phyloP scores from a whole-genome alignment of 495 filamentous ascomycete genomes.

The Hyaloscypha finlandica region DNA sequence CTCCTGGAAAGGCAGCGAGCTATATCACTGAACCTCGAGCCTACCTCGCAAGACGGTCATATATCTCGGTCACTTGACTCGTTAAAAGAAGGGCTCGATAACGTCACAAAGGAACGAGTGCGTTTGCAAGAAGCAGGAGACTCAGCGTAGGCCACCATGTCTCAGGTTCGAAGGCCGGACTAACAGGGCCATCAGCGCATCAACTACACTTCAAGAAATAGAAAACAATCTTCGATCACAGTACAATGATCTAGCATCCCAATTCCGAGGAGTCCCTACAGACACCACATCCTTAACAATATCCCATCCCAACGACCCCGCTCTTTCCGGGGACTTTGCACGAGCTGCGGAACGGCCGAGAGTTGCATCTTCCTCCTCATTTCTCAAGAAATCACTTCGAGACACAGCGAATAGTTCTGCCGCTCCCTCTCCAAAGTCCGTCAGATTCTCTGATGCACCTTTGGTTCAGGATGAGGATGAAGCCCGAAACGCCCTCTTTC shows the following conservation, averaged over 20 bases:
- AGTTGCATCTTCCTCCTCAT: constrained; percentile 41
- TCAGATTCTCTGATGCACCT: constrained; percentile 83
- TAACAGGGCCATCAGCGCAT: constrained; percentile 40
- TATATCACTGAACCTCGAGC: constrained; percentile 80
- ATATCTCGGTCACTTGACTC: constrained; percentile 88
- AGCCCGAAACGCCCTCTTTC: constrained; percentile 67
- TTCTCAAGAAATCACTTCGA: constrained; percentile 40
- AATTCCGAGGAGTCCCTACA: constrained; percentile 62
- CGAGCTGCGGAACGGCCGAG: constrained; percentile 52
- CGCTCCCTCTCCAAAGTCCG: constrained; percentile 60
- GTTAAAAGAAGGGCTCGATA: constrained; percentile 78
- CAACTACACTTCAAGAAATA: constrained; percentile 45
- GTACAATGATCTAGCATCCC: constrained; percentile 57
- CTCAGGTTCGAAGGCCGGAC: neutral
- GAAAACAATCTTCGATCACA: constrained; percentile 57
- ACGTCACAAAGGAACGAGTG: constrained; percentile 66
- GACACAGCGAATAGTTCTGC: constrained; percentile 17
- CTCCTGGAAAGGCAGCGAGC: constrained; percentile 88
- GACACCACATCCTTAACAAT: constrained; percentile 47
- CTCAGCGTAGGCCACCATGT: constrained; percentile 42
- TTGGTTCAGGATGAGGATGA: constrained; percentile 50
- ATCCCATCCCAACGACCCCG: constrained; percentile 65
- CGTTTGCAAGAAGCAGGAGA: constrained; percentile 64
- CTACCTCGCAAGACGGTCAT: constrained; percentile 83
- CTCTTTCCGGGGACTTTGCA: constrained; percentile 66